A percentile compares a stretch with the other conserved stretches of the same genome.
phyloP scores from a whole-genome alignment of 306 rosid genomes.

The Aeschynomene evenia region DNA sequence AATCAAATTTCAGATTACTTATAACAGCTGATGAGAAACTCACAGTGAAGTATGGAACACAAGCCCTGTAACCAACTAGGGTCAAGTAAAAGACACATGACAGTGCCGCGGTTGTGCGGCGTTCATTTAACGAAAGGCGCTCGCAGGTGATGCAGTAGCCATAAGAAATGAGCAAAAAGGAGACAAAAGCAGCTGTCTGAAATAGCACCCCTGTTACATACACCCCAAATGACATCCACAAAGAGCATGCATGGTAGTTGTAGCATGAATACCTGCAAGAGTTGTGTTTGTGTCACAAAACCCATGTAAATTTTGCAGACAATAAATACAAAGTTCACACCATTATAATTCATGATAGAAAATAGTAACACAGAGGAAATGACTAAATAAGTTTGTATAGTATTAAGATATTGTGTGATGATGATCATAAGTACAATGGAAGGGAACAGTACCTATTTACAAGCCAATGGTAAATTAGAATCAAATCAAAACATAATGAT shows the following conservation, averaged over 20 bases:
- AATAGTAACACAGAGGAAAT: no score
- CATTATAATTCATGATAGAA: no score
- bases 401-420: no score
- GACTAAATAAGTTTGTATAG: no score
- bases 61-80: slow-evolving; percentile 92
- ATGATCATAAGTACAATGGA: no score
- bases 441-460: no score
- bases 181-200: slow-evolving; percentile 87
- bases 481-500: no score
- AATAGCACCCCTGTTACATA: slow-evolving; percentile 94
- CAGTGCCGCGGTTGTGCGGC: slow-evolving; percentile 86
- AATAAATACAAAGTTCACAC: slow-evolving; percentile 5
- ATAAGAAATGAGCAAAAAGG: slow-evolving; percentile 87
- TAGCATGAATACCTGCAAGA: slow-evolving; percentile 90
- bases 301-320: neutral
- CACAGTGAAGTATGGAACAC: slow-evolving; percentile 84
- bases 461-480: no score
- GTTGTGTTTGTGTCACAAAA: slow-evolving; percentile 29
- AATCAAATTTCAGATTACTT: neutral
- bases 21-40: slow-evolving; percentile 39
- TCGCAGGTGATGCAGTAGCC: slow-evolving; percentile 98
- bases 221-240: slow-evolving; percentile 99
- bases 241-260: slow-evolving; percentile 77
- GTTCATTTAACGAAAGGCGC: slow-evolving; percentile 77
- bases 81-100: slow-evolving; percentile 91